Conservation (phyloP, 176 grass and related monocot species). For the Oryza coarctata region DNA sequence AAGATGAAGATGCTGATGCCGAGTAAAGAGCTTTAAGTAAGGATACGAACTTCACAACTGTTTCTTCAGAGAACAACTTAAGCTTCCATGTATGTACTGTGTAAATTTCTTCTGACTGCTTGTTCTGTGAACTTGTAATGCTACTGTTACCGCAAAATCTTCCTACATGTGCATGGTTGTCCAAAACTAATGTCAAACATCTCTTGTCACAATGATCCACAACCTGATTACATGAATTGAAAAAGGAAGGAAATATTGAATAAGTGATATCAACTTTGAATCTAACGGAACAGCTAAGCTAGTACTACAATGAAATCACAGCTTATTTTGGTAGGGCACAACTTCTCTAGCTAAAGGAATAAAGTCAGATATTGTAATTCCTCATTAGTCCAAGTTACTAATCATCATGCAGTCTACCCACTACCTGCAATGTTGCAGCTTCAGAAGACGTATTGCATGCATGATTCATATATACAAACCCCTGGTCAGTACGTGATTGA, state of each 20-base stretch:
- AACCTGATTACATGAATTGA: slow-evolving; percentile 52
- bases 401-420: no score
- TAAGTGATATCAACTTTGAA: neutral
- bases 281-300: neutral
- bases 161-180: slow-evolving; percentile 33
- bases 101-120: slow-evolving; percentile 39
- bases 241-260: slow-evolving; percentile 10
- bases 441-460: neutral
- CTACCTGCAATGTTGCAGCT: no score
- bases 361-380: neutral
- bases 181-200: slow-evolving; percentile 63
- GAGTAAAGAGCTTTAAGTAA: slow-evolving; percentile 69
- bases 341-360: neutral
- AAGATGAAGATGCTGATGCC: slow-evolving; percentile 42
- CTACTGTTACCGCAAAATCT: neutral
- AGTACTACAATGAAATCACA: neutral
- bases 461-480: neutral
- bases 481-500: neutral
- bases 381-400: no score
- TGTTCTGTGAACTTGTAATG: slow-evolving; percentile 19
- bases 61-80: slow-evolving; percentile 74
- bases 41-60: slow-evolving; percentile 74
- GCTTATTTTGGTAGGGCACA: neutral
- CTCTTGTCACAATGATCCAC: slow-evolving; percentile 46
- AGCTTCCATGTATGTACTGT: slow-evolving; percentile 64